Base-by-base conservation (phyloP, 345 rosid genomes). In the Eutrema japonicum region DNA sequence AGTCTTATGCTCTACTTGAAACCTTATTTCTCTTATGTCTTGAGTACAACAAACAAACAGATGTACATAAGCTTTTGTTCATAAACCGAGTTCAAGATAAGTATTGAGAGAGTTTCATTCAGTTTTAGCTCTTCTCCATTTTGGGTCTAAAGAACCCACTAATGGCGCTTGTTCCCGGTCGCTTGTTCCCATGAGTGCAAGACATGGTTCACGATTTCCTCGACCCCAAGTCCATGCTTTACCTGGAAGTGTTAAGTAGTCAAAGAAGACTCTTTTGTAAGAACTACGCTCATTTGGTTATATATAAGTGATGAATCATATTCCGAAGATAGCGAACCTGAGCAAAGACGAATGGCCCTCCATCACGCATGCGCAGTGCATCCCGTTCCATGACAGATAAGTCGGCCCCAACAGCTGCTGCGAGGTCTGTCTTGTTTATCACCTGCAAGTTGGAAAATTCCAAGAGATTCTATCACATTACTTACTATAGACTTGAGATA, bases 341-440 rank as follows among this genome's bases (percentile, higher is more conserved):
- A 68, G 96, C 93, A 73, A 95, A 95, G 67, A 95, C 92, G 36
- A 95, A 83, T 8, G 99, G 98, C 2, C 99, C 97, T 73, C 97
- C 96, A 80, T 92, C 99, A 36, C 99, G 88, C 96, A 95, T 95
- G 59, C 92, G 84, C 27, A 92, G 86, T 10, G 96, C 87, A 84
- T 92, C 99, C 9, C 85, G 82, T 73, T 90, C 96, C 98, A 95
- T 90, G 74, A 92, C 96, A 18, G 76, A 80, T 69, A 92, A 82
- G 78, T 90, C 96, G 2, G 96, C 96, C 30, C 97, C 96, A 68
- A 92, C 88, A 45, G 99, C 96, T 11, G 82, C 68, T 55, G 99
- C 99, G 50, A 92, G 92, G 79, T 95, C 96, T 3, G 99, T 90
- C 85, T 95, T 95, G 80, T 95, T 92, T 74, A 95, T 95, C 61